Base-by-base conservation (phyloP, 2,329 filamentous ascomycete genomes). In the Pseudocercospora crystallina region DNA sequence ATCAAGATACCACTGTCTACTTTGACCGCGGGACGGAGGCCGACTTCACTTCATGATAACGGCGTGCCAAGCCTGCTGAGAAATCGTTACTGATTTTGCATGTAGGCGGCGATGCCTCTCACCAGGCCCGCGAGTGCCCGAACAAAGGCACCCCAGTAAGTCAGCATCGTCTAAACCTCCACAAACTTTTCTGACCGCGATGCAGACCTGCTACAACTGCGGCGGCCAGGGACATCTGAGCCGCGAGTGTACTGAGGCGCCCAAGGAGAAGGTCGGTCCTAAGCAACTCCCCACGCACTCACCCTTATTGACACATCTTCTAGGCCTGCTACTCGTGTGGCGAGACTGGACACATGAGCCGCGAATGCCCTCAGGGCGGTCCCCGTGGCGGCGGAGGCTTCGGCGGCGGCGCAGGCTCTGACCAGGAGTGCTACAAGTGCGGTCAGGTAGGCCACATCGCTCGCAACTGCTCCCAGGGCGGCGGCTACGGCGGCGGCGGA, bases 361-460 rank as follows among this genome's bases (percentile, higher is more conserved):
- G 92, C 65, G 91, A 96, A 69, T 91, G 87, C 78, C 76, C 73
- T 55, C 75, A 51, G 65, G 83, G 54, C 75, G 69, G 61, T 46
- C 61, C 72, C 54, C 68, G 71, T 49, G 67, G 71, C 53, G 72
- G 74, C 58, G 63, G 62, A 46, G 60, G 58, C 36, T 56, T 49
- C 39, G 65, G 66, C 42, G 68, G 70, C 52, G 74, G 37, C 20
- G 36, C 46, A 43, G 46, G 43, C 35, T 45, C 43, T 36, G 51
- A 77, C 57, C 73, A 75, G 66, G 79, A 64, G 75, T 86, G 62
- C 56, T 61, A 61, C 56, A 61, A 61, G 86, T 99, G 94, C 76
- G 91, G 91, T 58, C 89, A 96, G 79, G 81, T 90, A 61, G 94
- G 94, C 54, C 94, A 97, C 81, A 96, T 97, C 73, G 92, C 94